Conservation (phyloP, 139 green algal species). For the Micractinium conductrix region DNA sequence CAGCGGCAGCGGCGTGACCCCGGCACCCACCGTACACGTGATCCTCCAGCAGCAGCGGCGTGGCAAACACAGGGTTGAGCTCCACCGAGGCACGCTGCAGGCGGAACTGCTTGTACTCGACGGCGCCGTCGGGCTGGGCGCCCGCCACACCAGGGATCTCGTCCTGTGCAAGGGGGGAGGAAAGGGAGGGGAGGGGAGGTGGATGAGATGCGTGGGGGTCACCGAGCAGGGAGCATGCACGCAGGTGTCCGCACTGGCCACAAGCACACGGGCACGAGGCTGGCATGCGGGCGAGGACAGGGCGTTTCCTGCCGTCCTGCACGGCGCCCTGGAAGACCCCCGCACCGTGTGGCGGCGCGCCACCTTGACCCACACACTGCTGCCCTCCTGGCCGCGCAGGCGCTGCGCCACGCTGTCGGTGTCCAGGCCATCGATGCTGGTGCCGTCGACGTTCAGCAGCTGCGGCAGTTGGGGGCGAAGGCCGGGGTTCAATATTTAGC, state of each 20-base stretch:
- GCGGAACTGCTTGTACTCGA: constrained; percentile 38
- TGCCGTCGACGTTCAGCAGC: constrained; percentile 67
- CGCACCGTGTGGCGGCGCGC: constrained; percentile 58
- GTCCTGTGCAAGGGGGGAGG: not conserved
- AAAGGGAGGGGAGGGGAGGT: not conserved
- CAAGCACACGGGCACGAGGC: too few species aligned
- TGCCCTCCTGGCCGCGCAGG: constrained; percentile 82
- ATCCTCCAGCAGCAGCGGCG: constrained; percentile 47
- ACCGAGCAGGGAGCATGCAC: too few species aligned
- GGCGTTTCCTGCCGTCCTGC: not conserved
- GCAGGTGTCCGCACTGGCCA: too few species aligned
- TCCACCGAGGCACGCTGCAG: constrained; percentile 77
- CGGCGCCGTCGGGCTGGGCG: not conserved
- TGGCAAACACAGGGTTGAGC: constrained; percentile 82
- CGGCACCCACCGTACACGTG: constrained; percentile 39
- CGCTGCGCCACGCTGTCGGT: constrained; percentile 74
- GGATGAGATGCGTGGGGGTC: not conserved
- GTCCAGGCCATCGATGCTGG: constrained; percentile 68
- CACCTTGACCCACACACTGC: constrained; percentile 71
- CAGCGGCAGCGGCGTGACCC: too few species aligned
- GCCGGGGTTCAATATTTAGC: not conserved
- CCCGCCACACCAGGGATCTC: constrained; percentile 23
- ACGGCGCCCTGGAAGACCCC: too few species aligned
- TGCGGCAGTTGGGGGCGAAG: not conserved
- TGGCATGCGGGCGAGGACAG: too few species aligned